A percentile compares a stretch with the other conserved stretches of the same genome.
These are phyloP conservation scores for Onygenales sp. DNA, from an alignment of 2,329 filamentous ascomycete species.

Conservation along the genomic window DNA sequence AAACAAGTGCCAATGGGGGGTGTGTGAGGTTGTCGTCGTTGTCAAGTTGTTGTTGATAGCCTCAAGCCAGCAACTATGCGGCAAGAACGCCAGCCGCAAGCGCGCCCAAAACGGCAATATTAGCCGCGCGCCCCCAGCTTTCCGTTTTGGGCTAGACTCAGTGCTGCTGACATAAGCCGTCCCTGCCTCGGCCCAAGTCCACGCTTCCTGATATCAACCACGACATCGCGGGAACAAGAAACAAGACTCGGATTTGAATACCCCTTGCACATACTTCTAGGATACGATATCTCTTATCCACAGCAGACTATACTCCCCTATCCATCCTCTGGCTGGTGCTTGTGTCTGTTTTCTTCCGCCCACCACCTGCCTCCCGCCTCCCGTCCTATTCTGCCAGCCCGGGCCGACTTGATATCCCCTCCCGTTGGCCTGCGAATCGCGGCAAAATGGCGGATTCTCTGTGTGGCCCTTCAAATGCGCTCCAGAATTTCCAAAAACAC, in stretches of 20 bases:
- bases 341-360: too few relatives aligned
- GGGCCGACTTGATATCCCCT: background rate
- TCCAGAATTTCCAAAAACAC: slow-evolving; percentile 65
- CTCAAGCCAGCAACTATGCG: background rate
- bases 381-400: background rate
- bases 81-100: background rate
- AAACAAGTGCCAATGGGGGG: background rate
- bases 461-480: slow-evolving; percentile 66
- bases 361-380: background rate
- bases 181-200: background rate
- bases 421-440: background rate
- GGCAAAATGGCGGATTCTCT: slow-evolving; percentile 54
- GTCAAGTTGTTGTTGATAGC: background rate
- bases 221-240: too few relatives aligned
- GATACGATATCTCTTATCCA: too few relatives aligned
- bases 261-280: too few relatives aligned
- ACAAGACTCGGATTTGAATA: too few relatives aligned
- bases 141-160: background rate
- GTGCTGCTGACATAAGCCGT: background rate
- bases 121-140: background rate
- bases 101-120: background rate
- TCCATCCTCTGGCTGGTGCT: too few relatives aligned
- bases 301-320: too few relatives aligned
- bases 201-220: too few relatives aligned
- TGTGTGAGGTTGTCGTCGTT: background rate